Evolutionary conservation across 2,329 filamentous ascomycete species (phyloP), one percentile per base, ranked within the genome.

Genomic region (Drechslera avenae): DNA sequence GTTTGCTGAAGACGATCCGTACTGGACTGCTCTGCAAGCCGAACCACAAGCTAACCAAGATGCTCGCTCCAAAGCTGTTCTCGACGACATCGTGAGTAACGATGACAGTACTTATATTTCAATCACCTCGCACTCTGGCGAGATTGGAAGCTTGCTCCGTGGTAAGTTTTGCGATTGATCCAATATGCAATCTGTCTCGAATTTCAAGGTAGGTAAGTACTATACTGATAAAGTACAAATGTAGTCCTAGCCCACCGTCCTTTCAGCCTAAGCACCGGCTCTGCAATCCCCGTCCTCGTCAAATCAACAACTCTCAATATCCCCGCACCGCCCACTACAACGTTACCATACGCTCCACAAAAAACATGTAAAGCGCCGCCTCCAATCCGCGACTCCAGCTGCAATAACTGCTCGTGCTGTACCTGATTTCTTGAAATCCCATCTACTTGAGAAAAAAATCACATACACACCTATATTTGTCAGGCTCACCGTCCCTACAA

Each of bases 261-360:
- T 2, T 90, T 89, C 66, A 69, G 75, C 2, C 75, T 90, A 10
- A 77, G 76, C n/a, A 90, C 87, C 0, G 87, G 87, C 7, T 81
- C 85, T 50, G 81, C 87, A 6, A 86, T 90, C 21, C 86, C 87
- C 0, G 84, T 87, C 2, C 77, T 90, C 1, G 81, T 90, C 28
- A 84, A 82, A 70, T 85, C 82, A 1, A 78, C 82, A 59, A 80
- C 73, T 1, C 46, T 78, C 5, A 64, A 67, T 16, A 67, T 67
- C 13, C 46, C 61, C 4, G 56, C 57, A 6, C 64, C 71, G 2
- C 54, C 72, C 5, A 72, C 72, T 0, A 69, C 68, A 0, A 72
- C 64, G 1, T 23, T 62, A 28, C 60, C 68, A 1, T 71, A 63
- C 23, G 52, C 56, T 4, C 10, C 65, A 1, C 57, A 64, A 26